Conservation (phyloP, 257 asterid species). For the Solanum sparsipilum region DNA sequence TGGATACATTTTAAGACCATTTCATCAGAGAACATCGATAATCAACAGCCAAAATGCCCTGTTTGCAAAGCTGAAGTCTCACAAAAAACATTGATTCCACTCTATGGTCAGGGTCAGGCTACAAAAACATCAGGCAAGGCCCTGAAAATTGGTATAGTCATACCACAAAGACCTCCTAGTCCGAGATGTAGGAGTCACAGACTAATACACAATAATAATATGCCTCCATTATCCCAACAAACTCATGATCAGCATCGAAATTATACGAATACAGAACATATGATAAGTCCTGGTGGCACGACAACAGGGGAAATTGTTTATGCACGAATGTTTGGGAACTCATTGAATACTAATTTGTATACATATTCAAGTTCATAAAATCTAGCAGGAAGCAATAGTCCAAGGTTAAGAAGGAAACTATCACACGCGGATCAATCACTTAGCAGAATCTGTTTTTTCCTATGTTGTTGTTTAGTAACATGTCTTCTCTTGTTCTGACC, state of each 20-base stretch:
- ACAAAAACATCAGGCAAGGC: slow-evolving; percentile 13
- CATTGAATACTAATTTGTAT: slow-evolving; percentile 20
- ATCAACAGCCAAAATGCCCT: slow-evolving; percentile 47
- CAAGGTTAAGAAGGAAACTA: slow-evolving; percentile 38
- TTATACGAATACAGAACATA: slow-evolving; percentile 4
- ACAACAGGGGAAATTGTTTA: slow-evolving; percentile 43
- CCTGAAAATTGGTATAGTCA: slow-evolving; percentile 7
- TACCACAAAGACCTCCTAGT: slow-evolving; percentile 54
- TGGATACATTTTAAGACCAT: slow-evolving; percentile 38
- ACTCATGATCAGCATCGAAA: slow-evolving; percentile 8
- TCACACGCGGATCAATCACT: slow-evolving; percentile 45
- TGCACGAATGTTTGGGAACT: slow-evolving; percentile 39
- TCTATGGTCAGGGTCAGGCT: slow-evolving; percentile 16
- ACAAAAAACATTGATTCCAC: slow-evolving; percentile 47
- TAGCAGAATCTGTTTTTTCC: slow-evolving; percentile 45
- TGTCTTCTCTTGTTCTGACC: slow-evolving; percentile 48
- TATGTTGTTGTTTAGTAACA: slow-evolving; percentile 42
- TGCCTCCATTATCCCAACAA: slow-evolving; percentile 8
- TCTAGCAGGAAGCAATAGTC: slow-evolving; percentile 22
- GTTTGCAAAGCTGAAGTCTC: slow-evolving; percentile 58
- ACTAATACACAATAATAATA: not conserved
- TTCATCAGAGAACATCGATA: slow-evolving; percentile 13
- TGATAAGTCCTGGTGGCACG: slow-evolving; percentile 5
- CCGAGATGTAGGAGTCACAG: slow-evolving; percentile 19
- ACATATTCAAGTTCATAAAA: slow-evolving; percentile 40